Percentiles rank a stretch among this genome's conserved stretches.
phyloP scores from a whole-genome alignment of 805 yeast genomes.

The Ogataea allantospora region DNA sequence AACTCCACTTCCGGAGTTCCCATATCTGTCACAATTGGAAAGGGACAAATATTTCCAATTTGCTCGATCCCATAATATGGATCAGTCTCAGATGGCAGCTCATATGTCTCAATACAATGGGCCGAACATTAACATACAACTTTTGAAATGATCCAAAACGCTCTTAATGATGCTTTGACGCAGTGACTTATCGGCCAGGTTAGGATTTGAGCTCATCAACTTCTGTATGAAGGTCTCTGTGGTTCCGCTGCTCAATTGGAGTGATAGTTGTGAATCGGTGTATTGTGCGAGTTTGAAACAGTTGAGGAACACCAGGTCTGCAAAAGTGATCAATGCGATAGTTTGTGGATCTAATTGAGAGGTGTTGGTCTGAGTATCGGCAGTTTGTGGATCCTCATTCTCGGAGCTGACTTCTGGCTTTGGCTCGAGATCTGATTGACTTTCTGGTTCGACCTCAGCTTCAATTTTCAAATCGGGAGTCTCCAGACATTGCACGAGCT shows the following conservation, averaged over 20 bases:
- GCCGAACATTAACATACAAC: conserved; percentile 21
- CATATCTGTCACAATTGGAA: conserved; percentile 12
- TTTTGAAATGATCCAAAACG: conserved; percentile 21
- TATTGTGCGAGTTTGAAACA: conserved; percentile 15
- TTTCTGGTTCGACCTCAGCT: background rate
- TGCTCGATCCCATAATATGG: background rate
- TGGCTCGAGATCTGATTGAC: background rate
- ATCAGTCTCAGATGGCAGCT: background rate
- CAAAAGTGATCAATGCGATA: conserved; percentile 15
- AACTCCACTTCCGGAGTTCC: conserved; percentile 20
- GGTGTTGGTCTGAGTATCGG: too few species aligned
- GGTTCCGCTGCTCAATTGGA: background rate
- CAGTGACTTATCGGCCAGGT: conserved; percentile 10
- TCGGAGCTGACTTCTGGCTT: background rate
- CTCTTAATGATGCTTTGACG: conserved; percentile 8
- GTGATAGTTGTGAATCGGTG: conserved; percentile 9
- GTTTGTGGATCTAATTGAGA: background rate
- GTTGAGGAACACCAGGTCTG: conserved; percentile 20
- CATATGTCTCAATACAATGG: conserved; percentile 10
- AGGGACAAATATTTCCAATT: background rate
- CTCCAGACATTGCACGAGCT: conserved; percentile 8
- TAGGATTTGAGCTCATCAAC: conserved; percentile 7
- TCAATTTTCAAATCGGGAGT: background rate
- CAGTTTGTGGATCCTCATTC: background rate
- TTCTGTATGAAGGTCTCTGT: background rate